Evolutionary conservation across 805 yeast species (phyloP).

Genomic region (Saturnispora bothae): DNA sequence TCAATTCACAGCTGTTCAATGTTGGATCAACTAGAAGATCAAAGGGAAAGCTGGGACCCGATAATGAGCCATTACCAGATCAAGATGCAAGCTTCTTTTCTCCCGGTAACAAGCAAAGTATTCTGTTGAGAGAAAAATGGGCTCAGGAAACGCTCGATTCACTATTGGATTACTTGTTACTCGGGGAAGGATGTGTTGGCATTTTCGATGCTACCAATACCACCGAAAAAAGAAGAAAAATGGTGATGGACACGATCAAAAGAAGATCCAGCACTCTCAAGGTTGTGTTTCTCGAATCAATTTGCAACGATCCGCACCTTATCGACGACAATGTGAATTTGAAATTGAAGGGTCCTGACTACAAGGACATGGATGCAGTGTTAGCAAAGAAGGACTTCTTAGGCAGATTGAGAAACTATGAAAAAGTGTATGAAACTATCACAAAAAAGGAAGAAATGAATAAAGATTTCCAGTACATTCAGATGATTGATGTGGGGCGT

Average conservation of each 20-base stretch:
- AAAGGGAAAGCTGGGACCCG: conserved; percentile 63
- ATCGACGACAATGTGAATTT: conserved; percentile 74
- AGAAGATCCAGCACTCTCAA: conserved; percentile 53
- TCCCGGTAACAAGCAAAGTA: conserved; percentile 61
- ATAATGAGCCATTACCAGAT: conserved; percentile 51
- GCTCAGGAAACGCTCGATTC: conserved; percentile 89
- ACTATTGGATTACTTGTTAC: conserved; percentile 66
- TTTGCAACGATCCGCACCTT: conserved; percentile 69
- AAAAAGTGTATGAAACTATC: conserved; percentile 80
- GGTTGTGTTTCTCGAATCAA: conserved; percentile 75
- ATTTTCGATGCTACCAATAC: conserved; percentile 82
- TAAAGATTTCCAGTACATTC: conserved; percentile 69
- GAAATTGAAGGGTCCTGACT: conserved; percentile 89
- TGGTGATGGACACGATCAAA: conserved; percentile 47
- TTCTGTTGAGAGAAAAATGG: conserved; percentile 78
- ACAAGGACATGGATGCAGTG: conserved; percentile 73
- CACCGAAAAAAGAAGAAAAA: conserved; percentile 51
- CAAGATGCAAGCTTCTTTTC: conserved; percentile 82
- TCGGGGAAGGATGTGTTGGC: conserved; percentile 84
- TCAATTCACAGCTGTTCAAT: conserved; percentile 81
- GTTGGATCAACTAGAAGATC: conserved; percentile 87
- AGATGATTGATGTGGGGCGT: conserved; percentile 93
- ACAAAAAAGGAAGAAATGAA: conserved; percentile 60
- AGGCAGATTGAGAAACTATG: conserved; percentile 73
- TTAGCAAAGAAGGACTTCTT: conserved; percentile 73